Evolutionary conservation across 495 filamentous ascomycete genomes (phyloP).

Genomic region (Beverwykella pulmonaria): DNA sequence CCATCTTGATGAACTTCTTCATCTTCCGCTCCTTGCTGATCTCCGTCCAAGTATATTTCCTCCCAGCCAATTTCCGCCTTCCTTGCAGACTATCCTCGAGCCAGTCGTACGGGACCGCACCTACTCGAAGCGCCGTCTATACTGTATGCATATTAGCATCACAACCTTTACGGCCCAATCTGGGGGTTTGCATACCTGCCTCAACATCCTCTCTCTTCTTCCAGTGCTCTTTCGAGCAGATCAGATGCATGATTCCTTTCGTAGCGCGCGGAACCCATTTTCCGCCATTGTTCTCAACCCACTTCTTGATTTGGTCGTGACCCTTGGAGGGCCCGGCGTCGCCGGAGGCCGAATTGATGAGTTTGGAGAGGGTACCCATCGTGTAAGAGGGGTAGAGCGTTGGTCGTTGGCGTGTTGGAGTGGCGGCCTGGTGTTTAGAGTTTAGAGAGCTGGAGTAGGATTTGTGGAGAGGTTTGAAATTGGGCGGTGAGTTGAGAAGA

Average conservation of each 20-base stretch:
- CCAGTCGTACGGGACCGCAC: slow-evolving; percentile 64
- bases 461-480: too few relatives aligned
- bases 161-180: background rate
- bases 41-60: slow-evolving; percentile 52
- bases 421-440: too few relatives aligned
- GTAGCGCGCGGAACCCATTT: slow-evolving; percentile 48
- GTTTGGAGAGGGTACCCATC: slow-evolving; percentile 38
- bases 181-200: slow-evolving; percentile 55
- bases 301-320: slow-evolving; percentile 53
- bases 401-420: background rate
- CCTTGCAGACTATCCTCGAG: slow-evolving; percentile 57
- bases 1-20: slow-evolving; percentile 34
- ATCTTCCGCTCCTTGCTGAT: slow-evolving; percentile 40
- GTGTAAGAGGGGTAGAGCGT: background rate
- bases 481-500: too few relatives aligned
- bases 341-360: slow-evolving; percentile 48
- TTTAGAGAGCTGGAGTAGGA: too few relatives aligned
- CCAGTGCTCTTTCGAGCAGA: slow-evolving; percentile 58
- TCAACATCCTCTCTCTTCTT: slow-evolving; percentile 45
- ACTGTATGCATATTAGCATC: background rate
- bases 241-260: slow-evolving; percentile 58
- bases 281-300: slow-evolving; percentile 61
- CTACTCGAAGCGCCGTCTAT: slow-evolving; percentile 45
- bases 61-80: slow-evolving; percentile 47
- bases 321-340: slow-evolving; percentile 47